A percentile compares a stretch with the other conserved stretches of the same genome.
phyloP scores from a whole-genome alignment of 306 rosid genomes.

The Rosa chinensis region DNA sequence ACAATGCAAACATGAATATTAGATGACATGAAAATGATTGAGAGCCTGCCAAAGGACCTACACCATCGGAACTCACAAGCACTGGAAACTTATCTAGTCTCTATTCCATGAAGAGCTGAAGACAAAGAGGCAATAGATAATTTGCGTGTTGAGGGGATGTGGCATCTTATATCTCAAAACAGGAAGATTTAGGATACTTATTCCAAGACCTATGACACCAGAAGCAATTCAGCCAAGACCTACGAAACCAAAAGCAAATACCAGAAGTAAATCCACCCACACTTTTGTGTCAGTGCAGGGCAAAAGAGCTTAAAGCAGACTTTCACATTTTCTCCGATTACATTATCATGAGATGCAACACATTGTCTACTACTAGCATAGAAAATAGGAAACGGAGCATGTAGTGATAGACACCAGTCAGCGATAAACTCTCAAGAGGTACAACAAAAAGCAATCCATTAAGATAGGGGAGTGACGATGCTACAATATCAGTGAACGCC shows the following conservation, averaged over 20 bases:
- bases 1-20: not conserved
- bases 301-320: not conserved
- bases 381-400: not conserved
- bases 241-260: too few species aligned
- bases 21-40: too few species aligned
- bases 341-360: not conserved
- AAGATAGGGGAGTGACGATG: constrained; percentile 16
- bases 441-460: constrained; percentile 12
- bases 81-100: not conserved
- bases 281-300: too few species aligned
- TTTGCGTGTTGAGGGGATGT: not conserved
- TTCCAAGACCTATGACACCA: too few species aligned
- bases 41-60: not conserved
- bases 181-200: not conserved
- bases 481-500: constrained; percentile 35
- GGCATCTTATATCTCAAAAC: not conserved
- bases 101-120: not conserved
- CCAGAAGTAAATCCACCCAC: not conserved
- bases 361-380: not conserved
- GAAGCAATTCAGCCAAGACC: too few species aligned
- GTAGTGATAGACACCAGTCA: not conserved
- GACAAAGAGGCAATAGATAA: not conserved
- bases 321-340: not conserved
- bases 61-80: not conserved
- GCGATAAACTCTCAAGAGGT: not conserved